Percentiles rank a stretch among this genome's conserved stretches.
These are phyloP conservation scores for Trichoderma aggressivum DNA, from an alignment of 2,329 filamentous ascomycete species.

Conservation along the genomic window DNA sequence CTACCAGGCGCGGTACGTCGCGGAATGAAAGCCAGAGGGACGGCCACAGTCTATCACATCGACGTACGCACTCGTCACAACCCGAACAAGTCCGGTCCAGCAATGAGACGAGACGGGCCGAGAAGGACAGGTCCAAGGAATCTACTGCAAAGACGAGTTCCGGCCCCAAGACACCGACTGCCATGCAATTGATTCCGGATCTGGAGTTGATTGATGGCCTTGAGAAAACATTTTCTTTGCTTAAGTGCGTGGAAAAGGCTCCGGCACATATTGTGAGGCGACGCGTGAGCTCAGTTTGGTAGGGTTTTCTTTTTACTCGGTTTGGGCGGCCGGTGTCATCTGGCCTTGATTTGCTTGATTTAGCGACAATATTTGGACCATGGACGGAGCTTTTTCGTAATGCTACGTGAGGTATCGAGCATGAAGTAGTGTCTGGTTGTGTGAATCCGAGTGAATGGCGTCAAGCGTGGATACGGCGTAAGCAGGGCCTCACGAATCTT, in stretches of 20 bases:
- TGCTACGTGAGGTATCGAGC: neutral
- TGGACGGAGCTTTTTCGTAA: neutral
- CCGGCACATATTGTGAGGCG: constrained; percentile 1
- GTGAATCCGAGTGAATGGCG: neutral
- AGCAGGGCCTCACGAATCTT: neutral
- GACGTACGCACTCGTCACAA: neutral
- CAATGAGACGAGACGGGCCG: neutral
- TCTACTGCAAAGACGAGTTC: neutral
- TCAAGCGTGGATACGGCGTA: neutral
- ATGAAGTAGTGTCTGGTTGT: too few relatives aligned
- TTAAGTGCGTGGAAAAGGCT: constrained; percentile 21
- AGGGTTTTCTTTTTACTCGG: neutral
- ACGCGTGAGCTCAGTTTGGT: constrained; percentile 23
- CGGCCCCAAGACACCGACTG: constrained; percentile 25
- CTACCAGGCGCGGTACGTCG: neutral
- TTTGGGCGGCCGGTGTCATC: neutral
- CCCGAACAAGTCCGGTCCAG: neutral
- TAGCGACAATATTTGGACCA: neutral
- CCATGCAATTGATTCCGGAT: constrained; percentile 23
- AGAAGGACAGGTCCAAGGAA: neutral
- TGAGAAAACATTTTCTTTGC: constrained; percentile 16
- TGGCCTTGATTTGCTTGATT: neutral
- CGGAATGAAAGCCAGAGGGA: neutral
- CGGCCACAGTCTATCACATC: neutral
- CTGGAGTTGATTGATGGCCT: neutral